These are phyloP conservation scores for Datisca glomerata DNA, from an alignment of 306 rosid species.

Conservation along the genomic window DNA sequence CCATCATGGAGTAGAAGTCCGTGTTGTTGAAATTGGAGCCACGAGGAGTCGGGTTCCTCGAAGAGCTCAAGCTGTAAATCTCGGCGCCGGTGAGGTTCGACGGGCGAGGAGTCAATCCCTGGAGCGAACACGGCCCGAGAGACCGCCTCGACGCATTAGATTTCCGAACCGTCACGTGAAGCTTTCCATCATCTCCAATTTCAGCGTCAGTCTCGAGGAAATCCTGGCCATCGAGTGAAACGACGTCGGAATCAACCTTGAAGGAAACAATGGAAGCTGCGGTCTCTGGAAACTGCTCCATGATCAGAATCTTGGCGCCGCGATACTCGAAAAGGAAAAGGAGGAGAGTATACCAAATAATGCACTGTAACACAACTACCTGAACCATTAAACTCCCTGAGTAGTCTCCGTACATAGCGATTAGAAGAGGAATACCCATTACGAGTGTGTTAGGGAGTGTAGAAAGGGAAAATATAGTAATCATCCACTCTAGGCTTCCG, in stretches of 20 bases:
- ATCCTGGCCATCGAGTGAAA: constrained; percentile 84
- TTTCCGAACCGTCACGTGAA: constrained; percentile 78
- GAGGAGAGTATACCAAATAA: constrained; percentile 85
- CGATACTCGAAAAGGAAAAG: constrained; percentile 91
- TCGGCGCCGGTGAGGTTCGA: constrained; percentile 95
- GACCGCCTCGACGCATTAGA: constrained; percentile 77
- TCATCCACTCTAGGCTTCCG: constrained; percentile 95
- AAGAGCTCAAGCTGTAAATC: constrained; percentile 85
- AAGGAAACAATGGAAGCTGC: constrained; percentile 93
- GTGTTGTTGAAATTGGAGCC: constrained; percentile 85
- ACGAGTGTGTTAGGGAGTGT: constrained; percentile 89
- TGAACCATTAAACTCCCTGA: constrained; percentile 81
- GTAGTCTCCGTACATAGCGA: constrained; percentile 67
- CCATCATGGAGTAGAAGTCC: constrained; percentile 92
- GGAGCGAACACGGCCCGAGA: constrained; percentile 22
- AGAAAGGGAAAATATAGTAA: constrained; percentile 86
- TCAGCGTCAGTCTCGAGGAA: constrained; percentile 89
- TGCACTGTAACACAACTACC: constrained; percentile 89
- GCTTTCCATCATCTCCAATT: constrained; percentile 85
- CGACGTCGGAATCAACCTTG: constrained; percentile 90
- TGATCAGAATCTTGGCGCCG: constrained; percentile 78
- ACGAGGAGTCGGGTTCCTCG: constrained; percentile 81
- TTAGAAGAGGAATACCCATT: constrained; percentile 87
- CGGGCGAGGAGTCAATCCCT: constrained; percentile 73
- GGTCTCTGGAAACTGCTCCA: constrained; percentile 97